These are phyloP conservation scores for Pseudogymnoascus sp. DNA, from an alignment of 2,329 filamentous ascomycete species.

Conservation along the genomic window DNA sequence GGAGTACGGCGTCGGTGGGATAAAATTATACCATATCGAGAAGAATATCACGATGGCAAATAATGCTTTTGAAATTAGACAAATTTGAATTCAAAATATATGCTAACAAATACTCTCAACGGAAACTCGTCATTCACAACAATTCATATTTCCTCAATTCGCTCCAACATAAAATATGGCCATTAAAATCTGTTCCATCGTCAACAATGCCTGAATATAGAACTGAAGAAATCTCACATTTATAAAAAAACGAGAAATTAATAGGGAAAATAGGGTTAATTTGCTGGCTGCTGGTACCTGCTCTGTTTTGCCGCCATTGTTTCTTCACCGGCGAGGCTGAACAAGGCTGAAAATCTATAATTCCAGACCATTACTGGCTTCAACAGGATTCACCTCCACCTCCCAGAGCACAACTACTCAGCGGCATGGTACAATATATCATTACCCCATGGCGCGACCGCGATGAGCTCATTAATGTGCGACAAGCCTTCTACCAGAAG, in stretches of 20 bases:
- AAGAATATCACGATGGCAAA: conserved; percentile 9
- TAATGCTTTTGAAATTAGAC: background rate
- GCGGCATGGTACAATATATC: conserved; percentile 59
- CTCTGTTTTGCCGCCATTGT: background rate
- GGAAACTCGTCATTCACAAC: background rate
- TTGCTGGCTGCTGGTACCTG: background rate
- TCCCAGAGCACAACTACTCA: background rate
- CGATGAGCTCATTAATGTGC: conserved; percentile 56
- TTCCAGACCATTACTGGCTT: background rate
- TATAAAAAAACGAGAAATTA: background rate
- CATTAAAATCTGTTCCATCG: background rate
- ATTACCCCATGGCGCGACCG: conserved; percentile 65
- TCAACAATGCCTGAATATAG: background rate
- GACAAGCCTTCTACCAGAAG: conserved; percentile 50
- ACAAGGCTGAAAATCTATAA: background rate
- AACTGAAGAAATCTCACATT: background rate
- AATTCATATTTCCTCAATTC: background rate
- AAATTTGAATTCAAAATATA: background rate
- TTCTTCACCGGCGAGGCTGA: background rate
- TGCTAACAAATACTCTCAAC: background rate
- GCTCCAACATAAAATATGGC: background rate
- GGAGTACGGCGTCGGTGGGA: conserved; percentile 7
- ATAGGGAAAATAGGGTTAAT: background rate
- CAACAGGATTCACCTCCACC: background rate
- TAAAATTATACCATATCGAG: conserved; percentile 10